Base-by-base conservation (phyloP, 169 alveolate species). In the Plasmodium coatneyi region DNA sequence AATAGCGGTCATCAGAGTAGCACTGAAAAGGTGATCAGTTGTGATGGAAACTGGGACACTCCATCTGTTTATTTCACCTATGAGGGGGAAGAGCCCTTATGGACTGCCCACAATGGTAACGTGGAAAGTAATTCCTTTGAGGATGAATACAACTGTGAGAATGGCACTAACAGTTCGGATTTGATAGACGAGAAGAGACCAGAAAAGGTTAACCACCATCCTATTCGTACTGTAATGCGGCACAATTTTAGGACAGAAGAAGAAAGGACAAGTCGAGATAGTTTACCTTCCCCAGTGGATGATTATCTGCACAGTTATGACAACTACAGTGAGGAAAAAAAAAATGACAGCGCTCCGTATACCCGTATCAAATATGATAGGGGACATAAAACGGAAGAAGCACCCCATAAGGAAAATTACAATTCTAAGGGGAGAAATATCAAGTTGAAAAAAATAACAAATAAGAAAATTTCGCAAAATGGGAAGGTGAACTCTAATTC, bases 31-130 rank as follows among this genome's bases (percentile, higher is more conserved):
- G 80, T 32, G 25, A 28, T 52, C 0, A 82, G 71, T 56, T n/a
- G 79, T 41, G 36, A 82, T 19, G 80, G 60, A 22, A 56, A 54
- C 6, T 7, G 36, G 28, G 36, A 39, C 56, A 72, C 22, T 22
- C 66, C 43, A 41, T 52, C 71, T 14, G 28, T 9, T 6, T 30
- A 84, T 32, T 32, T 34, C 36, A 43, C 79, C 9, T 14, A 46
- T 28, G 84, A 84, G 25, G n/a, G 60, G 49, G 92, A 46, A 84
- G 84, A 84, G 25, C 36, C 92, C 36, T 49, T 84, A 72, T 84
- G 92, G 92, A 25, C 79, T n/a, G 66, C 7, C 28, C 78, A 72
- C 39, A 25, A 72, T 39, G 25, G 76, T 84, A 46, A 22, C 30
- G 36, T 32, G 7, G 84, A 71, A 49, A 74, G 72, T 19, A 28